Evolutionary conservation across 108 stramenopile genomes (phyloP).

Genomic region (Cyclotella cryptica): DNA sequence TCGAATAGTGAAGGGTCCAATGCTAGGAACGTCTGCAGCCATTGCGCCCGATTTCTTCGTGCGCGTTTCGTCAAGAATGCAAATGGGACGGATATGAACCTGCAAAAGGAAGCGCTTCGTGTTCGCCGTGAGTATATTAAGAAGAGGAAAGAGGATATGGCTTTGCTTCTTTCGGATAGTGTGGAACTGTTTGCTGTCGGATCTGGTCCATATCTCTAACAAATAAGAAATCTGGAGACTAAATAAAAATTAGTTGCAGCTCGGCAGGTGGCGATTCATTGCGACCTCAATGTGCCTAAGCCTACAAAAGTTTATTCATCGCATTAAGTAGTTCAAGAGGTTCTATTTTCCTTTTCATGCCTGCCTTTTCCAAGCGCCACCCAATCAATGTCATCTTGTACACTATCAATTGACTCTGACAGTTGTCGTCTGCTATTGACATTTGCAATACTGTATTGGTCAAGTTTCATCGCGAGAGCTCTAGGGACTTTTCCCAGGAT

Average conservation of each 20-base stretch:
- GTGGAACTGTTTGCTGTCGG: neutral
- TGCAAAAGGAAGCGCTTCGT: slow-evolving; percentile 40
- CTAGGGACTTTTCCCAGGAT: slow-evolving; percentile 72
- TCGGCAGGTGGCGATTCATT: too few species aligned
- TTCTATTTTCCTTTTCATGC: neutral
- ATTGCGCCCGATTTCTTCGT: slow-evolving; percentile 36
- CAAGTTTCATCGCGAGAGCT: slow-evolving; percentile 76
- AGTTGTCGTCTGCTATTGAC: neutral
- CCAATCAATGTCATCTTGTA: slow-evolving; percentile 16
- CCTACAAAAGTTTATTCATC: too few species aligned
- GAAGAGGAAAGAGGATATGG: slow-evolving; percentile 31
- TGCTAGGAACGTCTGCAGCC: slow-evolving; percentile 9
- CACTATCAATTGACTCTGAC: neutral
- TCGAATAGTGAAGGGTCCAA: neutral
- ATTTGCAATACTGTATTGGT: slow-evolving; percentile 52
- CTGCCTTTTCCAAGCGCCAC: slow-evolving; percentile 17
- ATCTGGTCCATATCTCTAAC: neutral
- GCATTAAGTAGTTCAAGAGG: too few species aligned
- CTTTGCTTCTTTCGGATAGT: neutral
- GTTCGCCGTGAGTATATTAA: slow-evolving; percentile 38
- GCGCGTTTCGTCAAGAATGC: slow-evolving; percentile 54
- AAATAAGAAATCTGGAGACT: too few species aligned
- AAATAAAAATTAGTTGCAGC: too few species aligned
- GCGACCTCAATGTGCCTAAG: too few species aligned
- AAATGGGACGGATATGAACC: slow-evolving; percentile 53